Evolutionary conservation across 2,329 filamentous ascomycete genomes (phyloP).

Genomic region (Apiospora malaysiana): DNA sequence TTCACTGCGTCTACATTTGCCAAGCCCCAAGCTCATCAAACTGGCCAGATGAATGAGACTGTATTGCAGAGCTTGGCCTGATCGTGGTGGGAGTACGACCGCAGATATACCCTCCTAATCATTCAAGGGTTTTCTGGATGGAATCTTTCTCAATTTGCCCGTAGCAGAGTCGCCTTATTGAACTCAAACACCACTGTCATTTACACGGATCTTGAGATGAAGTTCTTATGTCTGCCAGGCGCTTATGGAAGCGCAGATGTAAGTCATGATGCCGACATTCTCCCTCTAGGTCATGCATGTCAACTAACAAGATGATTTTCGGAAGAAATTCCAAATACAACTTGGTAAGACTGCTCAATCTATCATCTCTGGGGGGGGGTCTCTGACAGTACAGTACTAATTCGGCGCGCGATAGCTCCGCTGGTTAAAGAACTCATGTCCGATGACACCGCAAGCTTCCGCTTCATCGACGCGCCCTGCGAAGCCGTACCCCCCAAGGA

Average conservation of each 20-base stretch:
- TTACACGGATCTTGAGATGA: conserved; percentile 29
- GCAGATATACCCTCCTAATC: neutral
- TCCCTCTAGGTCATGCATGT: neutral
- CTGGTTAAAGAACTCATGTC: conserved; percentile 53
- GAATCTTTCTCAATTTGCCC: too few relatives aligned
- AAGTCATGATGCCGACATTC: neutral
- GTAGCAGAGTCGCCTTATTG: neutral
- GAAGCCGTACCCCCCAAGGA: conserved; percentile 20
- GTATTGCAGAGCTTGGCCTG: neutral
- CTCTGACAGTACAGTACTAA: neutral
- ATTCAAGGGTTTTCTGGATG: neutral
- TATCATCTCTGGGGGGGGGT: too few relatives aligned
- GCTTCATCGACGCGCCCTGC: conserved; percentile 1
- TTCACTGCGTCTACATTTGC: neutral
- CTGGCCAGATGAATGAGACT: neutral
- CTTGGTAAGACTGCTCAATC: conserved; percentile 20
- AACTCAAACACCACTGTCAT: too few relatives aligned
- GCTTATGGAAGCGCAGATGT: conserved; percentile 38
- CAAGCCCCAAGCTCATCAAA: neutral
- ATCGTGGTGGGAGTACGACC: neutral
- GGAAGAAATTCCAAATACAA: conserved; percentile 24
- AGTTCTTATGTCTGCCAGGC: conserved; percentile 38
- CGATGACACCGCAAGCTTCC: conserved; percentile 41
- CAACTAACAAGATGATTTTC: neutral
- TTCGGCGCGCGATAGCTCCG: conserved; percentile 44